Evolutionary conservation across 2,329 filamentous ascomycete species (phyloP).

Genomic region (Talaromyces islandicus): DNA sequence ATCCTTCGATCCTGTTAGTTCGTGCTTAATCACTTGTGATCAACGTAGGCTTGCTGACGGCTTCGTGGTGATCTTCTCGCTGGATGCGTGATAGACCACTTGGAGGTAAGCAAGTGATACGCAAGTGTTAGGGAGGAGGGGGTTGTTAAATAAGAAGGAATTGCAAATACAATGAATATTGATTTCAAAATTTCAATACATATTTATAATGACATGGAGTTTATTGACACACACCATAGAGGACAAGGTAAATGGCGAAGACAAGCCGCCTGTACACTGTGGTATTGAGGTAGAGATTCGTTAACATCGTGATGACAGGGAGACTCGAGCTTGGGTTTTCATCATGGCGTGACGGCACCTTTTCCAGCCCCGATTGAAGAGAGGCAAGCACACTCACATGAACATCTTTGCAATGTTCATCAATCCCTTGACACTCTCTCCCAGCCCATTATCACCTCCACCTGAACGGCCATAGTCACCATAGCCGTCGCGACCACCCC

Average conservation of each 20-base stretch:
- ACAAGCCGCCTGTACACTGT: neutral
- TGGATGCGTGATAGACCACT: no score
- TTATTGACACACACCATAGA: neutral
- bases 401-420: conserved; percentile 34
- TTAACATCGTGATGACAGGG: neutral
- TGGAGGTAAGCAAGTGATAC: no score
- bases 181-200: neutral
- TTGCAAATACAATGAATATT: no score
- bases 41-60: no score
- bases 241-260: neutral
- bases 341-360: neutral
- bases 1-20: no score
- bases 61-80: no score
- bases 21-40: no score
- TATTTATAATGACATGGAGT: neutral
- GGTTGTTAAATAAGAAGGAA: no score
- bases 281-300: neutral
- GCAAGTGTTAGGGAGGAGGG: no score
- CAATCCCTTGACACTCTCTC: conserved; percentile 24
- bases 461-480: conserved; percentile 14
- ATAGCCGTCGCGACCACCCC: conserved; percentile 8
- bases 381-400: conserved; percentile 15
- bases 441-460: conserved; percentile 25
- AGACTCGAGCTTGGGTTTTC: neutral
- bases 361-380: neutral